phyloP scores from a whole-genome alignment of 306 rosid species.

The Astragalus glycyphyllos region DNA sequence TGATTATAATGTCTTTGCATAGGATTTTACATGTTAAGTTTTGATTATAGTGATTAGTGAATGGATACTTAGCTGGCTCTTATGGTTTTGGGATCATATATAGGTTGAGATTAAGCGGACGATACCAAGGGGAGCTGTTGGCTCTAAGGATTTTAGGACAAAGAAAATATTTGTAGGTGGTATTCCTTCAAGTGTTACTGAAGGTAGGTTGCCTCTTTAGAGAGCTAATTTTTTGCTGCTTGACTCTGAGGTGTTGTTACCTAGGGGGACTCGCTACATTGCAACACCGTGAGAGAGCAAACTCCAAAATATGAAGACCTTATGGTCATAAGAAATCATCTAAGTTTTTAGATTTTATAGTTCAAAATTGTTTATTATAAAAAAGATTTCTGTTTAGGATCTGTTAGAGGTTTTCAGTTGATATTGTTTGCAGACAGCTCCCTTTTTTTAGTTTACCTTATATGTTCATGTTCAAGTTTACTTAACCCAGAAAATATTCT shows the following conservation, averaged over 20 bases:
- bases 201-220: slow-evolving; percentile 60
- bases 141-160: slow-evolving; percentile 87
- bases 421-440: slow-evolving; percentile 27
- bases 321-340: slow-evolving; percentile 11
- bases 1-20: slow-evolving; percentile 30
- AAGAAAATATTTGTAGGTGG: slow-evolving; percentile 96
- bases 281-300: slow-evolving; percentile 40
- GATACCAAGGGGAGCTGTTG: slow-evolving; percentile 86
- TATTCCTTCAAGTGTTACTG: slow-evolving; percentile 84
- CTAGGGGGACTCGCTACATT: slow-evolving; percentile 35
- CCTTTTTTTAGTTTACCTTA: slow-evolving; percentile 12
- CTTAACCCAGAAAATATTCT: slow-evolving; percentile 5
- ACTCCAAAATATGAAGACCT: slow-evolving; percentile 26
- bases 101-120: slow-evolving; percentile 98
- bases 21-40: slow-evolving; percentile 38
- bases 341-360: slow-evolving; percentile 34
- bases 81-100: slow-evolving; percentile 45
- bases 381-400: slow-evolving; percentile 24
- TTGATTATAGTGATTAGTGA: slow-evolving; percentile 39
- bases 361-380: not conserved
- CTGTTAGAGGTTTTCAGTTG: slow-evolving; percentile 29
- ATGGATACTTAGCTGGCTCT: slow-evolving; percentile 35
- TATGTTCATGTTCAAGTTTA: slow-evolving; percentile 16
- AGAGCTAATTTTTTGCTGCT: slow-evolving; percentile 32
- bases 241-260: slow-evolving; percentile 33